Evolutionary conservation across 2,329 filamentous ascomycete species (phyloP).

Genomic region (Aspergillus uvarum): DNA sequence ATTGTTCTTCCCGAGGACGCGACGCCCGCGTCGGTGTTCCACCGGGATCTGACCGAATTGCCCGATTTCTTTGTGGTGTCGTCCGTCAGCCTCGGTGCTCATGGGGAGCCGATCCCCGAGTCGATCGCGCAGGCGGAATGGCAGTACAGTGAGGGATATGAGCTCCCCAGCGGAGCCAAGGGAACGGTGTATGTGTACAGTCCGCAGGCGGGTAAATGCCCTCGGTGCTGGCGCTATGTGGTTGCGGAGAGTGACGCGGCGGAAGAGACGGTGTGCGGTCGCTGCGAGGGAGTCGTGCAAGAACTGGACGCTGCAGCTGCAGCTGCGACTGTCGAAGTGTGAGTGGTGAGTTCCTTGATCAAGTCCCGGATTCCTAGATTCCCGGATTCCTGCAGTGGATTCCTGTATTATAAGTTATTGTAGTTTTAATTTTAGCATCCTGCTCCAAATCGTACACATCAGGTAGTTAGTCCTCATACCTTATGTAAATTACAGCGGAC

Average conservation of each 20-base stretch:
- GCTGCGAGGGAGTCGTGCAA: conserved; percentile 68
- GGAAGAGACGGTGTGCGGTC: conserved; percentile 65
- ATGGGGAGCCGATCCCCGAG: conserved; percentile 28
- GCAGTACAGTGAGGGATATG: conserved; percentile 46
- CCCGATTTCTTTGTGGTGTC: conserved; percentile 69
- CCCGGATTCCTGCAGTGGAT: too few relatives aligned
- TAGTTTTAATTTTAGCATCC: neutral
- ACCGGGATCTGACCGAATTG: conserved; percentile 50
- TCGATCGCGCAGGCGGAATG: conserved; percentile 38
- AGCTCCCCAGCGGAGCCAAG: conserved; percentile 32
- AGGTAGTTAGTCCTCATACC: too few relatives aligned
- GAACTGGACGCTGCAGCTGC: conserved; percentile 27
- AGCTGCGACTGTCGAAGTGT: neutral
- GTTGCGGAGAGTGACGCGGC: conserved; percentile 50
- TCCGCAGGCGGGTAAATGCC: conserved; percentile 67
- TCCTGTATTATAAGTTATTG: conserved; percentile 2
- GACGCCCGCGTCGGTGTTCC: conserved; percentile 24
- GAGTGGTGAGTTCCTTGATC: conserved; percentile 4
- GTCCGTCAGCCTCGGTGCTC: conserved; percentile 53
- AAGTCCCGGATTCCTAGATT: too few relatives aligned
- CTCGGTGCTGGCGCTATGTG: conserved; percentile 84
- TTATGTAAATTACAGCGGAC: too few relatives aligned
- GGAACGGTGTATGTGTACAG: conserved; percentile 46
- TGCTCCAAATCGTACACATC: too few relatives aligned
- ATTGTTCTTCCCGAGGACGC: conserved; percentile 28